Evolutionary conservation across 2,329 filamentous ascomycete species (phyloP), one percentile per base, ranked within the genome.

Genomic region (Neopestalotiopsis clavispora): DNA sequence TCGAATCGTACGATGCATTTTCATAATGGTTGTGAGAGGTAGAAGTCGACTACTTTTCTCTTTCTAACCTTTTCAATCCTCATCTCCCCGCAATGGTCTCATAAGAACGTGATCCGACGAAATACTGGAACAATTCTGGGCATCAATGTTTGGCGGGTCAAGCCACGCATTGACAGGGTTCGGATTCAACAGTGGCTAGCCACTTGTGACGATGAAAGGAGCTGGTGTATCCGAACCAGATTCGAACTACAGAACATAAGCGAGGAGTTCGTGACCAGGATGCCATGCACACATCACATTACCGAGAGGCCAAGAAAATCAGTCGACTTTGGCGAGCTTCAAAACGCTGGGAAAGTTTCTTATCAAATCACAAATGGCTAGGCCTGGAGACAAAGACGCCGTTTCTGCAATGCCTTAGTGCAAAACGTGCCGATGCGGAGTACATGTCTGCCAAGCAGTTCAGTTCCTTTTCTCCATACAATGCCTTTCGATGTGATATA

Each of bases 221-320:
- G 45, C n/a, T n/a, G 20, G 45, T n/a, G 45, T 52, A 52, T 52
- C n/a, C 45, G 45, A 52, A 52, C 45, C 45, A 20, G 17, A 52
- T 52, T 52, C n/a, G 45, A 52, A 20, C 45, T 52, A 52, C 45
- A 52, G 45, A 52, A 52, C 45, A 52, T 52, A 52, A 52, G 45
- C 45, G 45, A 52, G 45, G 20, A 20, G 23, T 20, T 52, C 17
- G n/a, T n/a, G 45, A 52, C 45, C 6, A 10, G 45, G 45, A 52
- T 52, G 45, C 45, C 45, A 52, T 52, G 45, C 45, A 52, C 14
- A 52, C 45, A 52, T 52, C 45, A 52, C 45, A 52, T 52, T 52
- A 52, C 45, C 45, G 45, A 52, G 45, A 20, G 45, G 45, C 45
- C 45, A 52, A 52, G 45, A 52, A 20, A 52, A 20, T 6, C 5